These are phyloP conservation scores for Xylariales sp. DNA, from an alignment of 2,329 filamentous ascomycete species.

Conservation along the genomic window DNA sequence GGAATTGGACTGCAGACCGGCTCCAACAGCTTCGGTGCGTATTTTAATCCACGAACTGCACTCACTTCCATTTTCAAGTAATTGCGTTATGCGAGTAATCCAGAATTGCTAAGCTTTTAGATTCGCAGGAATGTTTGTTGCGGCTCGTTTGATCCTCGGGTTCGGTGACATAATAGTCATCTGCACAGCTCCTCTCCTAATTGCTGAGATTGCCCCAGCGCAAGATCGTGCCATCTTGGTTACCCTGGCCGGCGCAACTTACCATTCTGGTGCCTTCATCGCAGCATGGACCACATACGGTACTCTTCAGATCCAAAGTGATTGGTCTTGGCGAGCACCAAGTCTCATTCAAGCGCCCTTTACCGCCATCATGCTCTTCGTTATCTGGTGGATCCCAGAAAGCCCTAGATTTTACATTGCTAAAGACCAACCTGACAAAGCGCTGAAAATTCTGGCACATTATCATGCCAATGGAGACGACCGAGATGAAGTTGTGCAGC, in stretches of 20 bases:
- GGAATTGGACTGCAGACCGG: constrained; percentile 21
- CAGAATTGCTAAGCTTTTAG: too few relatives aligned
- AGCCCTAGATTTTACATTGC: constrained; percentile 28
- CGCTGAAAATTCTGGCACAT: constrained; percentile 25
- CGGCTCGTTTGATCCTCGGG: constrained; percentile 20
- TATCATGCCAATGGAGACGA: constrained; percentile 32
- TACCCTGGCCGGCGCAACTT: background rate
- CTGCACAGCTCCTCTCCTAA: constrained; percentile 18
- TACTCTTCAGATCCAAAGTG: background rate
- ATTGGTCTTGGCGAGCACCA: constrained; percentile 7
- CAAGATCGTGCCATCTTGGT: constrained; percentile 14
- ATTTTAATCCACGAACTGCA: too few relatives aligned
- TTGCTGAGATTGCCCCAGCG: constrained; percentile 22
- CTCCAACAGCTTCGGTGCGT: constrained; percentile 9
- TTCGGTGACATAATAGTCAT: constrained; percentile 17
- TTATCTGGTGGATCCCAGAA: background rate
- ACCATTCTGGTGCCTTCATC: background rate
- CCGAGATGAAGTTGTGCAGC: constrained; percentile 31
- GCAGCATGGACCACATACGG: constrained; percentile 2
- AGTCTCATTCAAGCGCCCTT: constrained; percentile 11
- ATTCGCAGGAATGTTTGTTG: constrained; percentile 21
- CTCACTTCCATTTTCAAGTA: too few relatives aligned
- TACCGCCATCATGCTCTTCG: background rate
- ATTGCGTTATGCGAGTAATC: too few relatives aligned
- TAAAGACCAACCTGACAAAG: constrained; percentile 26